Conservation (phyloP, 768 basidiomycete species). For the Collybiopsis confluens region DNA sequence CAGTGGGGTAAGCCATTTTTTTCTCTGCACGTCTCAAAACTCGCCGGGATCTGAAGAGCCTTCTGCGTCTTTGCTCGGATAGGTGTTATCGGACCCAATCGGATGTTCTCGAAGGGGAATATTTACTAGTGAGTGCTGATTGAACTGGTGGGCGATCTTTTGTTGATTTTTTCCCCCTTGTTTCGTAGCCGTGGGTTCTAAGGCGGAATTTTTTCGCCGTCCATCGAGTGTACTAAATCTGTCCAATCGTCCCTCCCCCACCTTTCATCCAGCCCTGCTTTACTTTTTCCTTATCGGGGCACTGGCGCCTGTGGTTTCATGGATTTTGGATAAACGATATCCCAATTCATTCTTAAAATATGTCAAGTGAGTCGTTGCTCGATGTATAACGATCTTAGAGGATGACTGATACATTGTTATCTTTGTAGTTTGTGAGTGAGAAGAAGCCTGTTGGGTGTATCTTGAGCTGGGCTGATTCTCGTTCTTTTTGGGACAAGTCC, state of each 20-base stretch:
- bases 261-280: conserved; percentile 38
- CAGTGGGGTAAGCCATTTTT: conserved; percentile 11
- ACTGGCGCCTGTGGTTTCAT: conserved; percentile 57
- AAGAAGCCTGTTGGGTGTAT: neutral
- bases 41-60: conserved; percentile 31
- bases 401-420: conserved; percentile 20
- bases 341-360: conserved; percentile 63
- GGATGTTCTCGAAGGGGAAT: conserved; percentile 51
- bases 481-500: conserved; percentile 33
- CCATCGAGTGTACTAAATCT: too few relatives aligned
- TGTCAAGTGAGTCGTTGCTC: conserved; percentile 47
- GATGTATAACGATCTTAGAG: conserved; percentile 1
- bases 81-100: conserved; percentile 65
- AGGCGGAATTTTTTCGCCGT: conserved; percentile 15
- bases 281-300: conserved; percentile 77
- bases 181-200: conserved; percentile 5
- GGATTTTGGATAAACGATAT: conserved; percentile 57
- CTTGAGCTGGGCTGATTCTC: neutral
- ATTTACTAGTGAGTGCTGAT: conserved; percentile 50
- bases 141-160: neutral
- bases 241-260: too few relatives aligned
- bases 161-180: conserved; percentile 17
- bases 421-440: conserved; percentile 42
- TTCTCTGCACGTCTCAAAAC: conserved; percentile 58
- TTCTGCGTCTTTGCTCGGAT: neutral